Evolutionary conservation across 1,139 yeast genomes (phyloP), one percentile per base, ranked within the genome.

Genomic region (Pichia sp.): DNA sequence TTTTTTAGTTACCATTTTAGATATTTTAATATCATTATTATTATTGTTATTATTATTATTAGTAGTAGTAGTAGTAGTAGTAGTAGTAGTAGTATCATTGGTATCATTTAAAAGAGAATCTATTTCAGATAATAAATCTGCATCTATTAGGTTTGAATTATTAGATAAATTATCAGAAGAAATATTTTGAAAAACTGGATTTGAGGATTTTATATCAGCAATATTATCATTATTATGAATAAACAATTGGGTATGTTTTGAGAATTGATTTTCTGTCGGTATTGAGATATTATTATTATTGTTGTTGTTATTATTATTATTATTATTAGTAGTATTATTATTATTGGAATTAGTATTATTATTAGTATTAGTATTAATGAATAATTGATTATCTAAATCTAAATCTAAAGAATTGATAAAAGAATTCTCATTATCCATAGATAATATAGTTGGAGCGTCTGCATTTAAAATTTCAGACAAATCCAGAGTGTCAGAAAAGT

Each of bases 111-210:
- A 43, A 18, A 43, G 25, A 9, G 31, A 34, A 32, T 45, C 51
- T 18, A 48, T 45, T 34, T 48, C 49, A 8, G 36, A 7, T 27
- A 47, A 26, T 28, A 47, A 36, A 4, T 40, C 40, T 30, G 40
- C 41, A 28, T 47, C 50, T 32, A 43, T 30, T 10, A 29, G 10
- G 3, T 10, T 3, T 18, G 18, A 18, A 18, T 18, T 18, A 18
- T 18, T 18, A 18, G 18, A 18, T 18, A 18, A 18, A 36, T 2
- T 33, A 9, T 8, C 5, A 8, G 34, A 5, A 9, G n/a, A 33
- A 7, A 10, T 10, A 33, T 8, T 29, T 26, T 6, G 26, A 9
- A 32, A 7, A 5, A 25, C 10, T 8, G 28, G 5, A 39, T n/a
- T 18, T 4, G 4, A 31, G n/a, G 34, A 11, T 18, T 30, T 11